Evolutionary conservation across 352 stramenopile species (phyloP).

Genomic region (Globisporangium acanthophoron): DNA sequence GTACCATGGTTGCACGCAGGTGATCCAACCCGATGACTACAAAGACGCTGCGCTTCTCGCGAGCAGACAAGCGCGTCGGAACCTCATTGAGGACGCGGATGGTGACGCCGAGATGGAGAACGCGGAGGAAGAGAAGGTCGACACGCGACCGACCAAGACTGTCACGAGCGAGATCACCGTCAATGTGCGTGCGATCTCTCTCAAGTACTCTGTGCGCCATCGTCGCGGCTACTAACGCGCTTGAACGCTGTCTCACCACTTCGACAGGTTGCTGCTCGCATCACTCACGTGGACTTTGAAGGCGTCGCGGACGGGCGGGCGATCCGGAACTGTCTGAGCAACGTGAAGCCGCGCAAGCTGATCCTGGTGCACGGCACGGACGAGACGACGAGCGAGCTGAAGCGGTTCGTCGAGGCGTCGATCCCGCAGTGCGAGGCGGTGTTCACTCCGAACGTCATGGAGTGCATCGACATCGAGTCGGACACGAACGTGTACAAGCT

Average conservation of each 20-base stretch:
- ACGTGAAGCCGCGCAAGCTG: conserved; percentile 86
- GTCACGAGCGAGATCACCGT: conserved; percentile 64
- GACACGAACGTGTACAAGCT: conserved; percentile 90
- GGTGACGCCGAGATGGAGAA: conserved; percentile 71
- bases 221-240: not conserved
- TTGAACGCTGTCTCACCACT: not conserved
- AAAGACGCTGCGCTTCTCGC: conserved; percentile 64
- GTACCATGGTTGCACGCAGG: conserved; percentile 19
- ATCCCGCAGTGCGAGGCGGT: conserved; percentile 84
- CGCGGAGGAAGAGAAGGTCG: conserved; percentile 47
- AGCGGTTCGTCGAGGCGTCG: conserved; percentile 77
- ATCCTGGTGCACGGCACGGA: conserved; percentile 85
- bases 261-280: conserved; percentile 59
- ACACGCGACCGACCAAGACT: conserved; percentile 78
- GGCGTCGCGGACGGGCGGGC: conserved; percentile 76
- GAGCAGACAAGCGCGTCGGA: conserved; percentile 59
- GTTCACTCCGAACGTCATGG: conserved; percentile 83
- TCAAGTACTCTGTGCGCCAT: not conserved
- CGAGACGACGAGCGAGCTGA: conserved; percentile 72
- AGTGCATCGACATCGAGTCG: conserved; percentile 89
- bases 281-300: conserved; percentile 82
- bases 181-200: conserved; percentile 23
- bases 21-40: conserved; percentile 81
- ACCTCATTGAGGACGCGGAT: conserved; percentile 53
- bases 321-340: conserved; percentile 85